Base-by-base conservation (phyloP, 1,284 basidiomycete species). In the Trichosporon coremiiforme region DNA sequence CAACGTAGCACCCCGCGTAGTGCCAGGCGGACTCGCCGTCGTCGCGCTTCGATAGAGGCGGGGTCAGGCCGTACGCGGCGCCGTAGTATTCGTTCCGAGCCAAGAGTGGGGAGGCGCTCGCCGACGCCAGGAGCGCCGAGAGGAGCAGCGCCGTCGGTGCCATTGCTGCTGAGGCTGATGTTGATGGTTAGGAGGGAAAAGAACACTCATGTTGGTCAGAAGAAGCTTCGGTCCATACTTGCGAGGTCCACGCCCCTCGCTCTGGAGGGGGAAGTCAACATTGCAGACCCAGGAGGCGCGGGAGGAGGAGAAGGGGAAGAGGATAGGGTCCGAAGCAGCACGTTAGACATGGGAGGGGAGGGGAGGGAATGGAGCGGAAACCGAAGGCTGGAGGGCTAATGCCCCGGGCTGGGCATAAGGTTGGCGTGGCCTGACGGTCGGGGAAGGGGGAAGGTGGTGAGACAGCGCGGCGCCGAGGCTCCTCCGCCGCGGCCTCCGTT, bases 1-100 rank as follows among this genome's bases (percentile, higher is more conserved):
- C 84, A 65, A 73, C 68, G 35, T 81, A 77, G 73, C 83, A 85
- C 17, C 81, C 83, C 10, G 74, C 60, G 65, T 76, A 77, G 17
- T 70, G 64, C 83, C 83, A 85, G 20, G 81, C 83, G 13, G 72
- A 38, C 36, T 38, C 36, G 36, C 36, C 36, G 35, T 36, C 35
- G 10, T 82, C 80, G 36, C 12, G 73, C 70, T 1, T 80, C 74
- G 38, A 75, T 67, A 25, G 75, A 4, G 80, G 80, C 66, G 75
- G 77, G 4, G 70, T 75, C 69, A 82, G 71, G 50, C 79, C 78
- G 66, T 76, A 72, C 4, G 60, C 55, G 35, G 72, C 69, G 20
- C 81, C 81, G 53, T 78, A 78, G 74, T 82, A 81, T 15, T 41
- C 25, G 5, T 35, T 10, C 66, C 8, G 41, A 4, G 17, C 41